Evolutionary conservation across 2,329 filamentous ascomycete genomes (phyloP), one percentile per base, ranked within the genome.

Genomic region (Chrysosporium queenslandicum): DNA sequence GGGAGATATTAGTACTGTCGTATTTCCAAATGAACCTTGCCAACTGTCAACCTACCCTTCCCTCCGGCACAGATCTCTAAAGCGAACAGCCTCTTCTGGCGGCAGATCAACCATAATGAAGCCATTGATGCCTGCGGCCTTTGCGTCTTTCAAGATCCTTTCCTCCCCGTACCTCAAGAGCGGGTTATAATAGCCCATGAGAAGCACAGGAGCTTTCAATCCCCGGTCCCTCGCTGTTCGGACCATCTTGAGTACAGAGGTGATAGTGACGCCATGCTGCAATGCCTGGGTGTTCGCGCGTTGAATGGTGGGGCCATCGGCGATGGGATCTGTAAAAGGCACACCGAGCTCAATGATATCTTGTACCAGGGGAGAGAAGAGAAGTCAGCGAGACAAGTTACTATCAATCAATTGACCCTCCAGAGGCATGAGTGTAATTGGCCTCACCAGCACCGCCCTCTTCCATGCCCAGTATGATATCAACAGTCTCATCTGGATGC

Each of bases 161-260:
- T 95, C 89, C 73, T 98, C 92, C 50, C 92, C 92, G 67, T 97
- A 98, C 63, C 85, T 87, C 56, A 97, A 76, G 56, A 97, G 77
- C 1, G 92, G 92, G 74, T 98, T 98, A 74, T 95, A 98, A 79
- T 98, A 98, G 63, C 92, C 92, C 92, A 98, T 98, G 59, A 98
- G 79, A 65, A 98, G 73, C 39, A 98, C 80, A 0, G 92, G 92
- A 0, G 85, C 82, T 63, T 78, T 83, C 52, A 97, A 75, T 39
- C 92, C 92, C 56, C 78, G 79, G 60, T 78, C 77, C 63, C 92
- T 79, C 43, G 91, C 88, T 57, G 86, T 80, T 61, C 85, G 83
- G 56, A 96, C 85, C 77, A 95, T 91, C 63, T 86, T 78, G 37
- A 98, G 78, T 14, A 87, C 86, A 49, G 79, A 82, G 59, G 79